Percentiles rank a stretch among this genome's conserved stretches.
Conservation (phyloP, 441 rosid genomes). For the Capsella rubella region DNA sequence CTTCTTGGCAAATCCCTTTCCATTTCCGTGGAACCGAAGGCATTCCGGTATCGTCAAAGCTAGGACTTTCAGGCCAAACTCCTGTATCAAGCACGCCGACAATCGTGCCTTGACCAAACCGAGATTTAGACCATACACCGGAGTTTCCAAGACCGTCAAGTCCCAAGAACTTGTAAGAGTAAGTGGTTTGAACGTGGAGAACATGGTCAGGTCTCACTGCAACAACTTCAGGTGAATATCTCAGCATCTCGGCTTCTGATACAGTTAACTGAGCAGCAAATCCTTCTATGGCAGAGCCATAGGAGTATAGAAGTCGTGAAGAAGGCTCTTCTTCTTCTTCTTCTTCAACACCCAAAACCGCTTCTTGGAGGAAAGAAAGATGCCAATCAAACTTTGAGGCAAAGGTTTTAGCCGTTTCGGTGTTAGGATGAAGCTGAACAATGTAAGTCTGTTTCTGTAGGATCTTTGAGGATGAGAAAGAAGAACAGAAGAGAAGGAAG, state of each 20-base stretch:
- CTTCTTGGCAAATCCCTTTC: conserved; percentile 72
- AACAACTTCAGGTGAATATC: conserved; percentile 65
- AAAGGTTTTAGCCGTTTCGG: conserved; percentile 45
- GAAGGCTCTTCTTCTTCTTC: conserved; percentile 49
- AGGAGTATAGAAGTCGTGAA: conserved; percentile 85
- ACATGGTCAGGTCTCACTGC: conserved; percentile 78
- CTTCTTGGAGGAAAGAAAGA: conserved; percentile 69
- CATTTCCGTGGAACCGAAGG: conserved; percentile 58
- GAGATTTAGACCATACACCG: conserved; percentile 53
- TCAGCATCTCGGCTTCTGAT: conserved; percentile 55
- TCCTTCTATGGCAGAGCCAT: conserved; percentile 84
- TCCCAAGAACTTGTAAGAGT: conserved; percentile 76
- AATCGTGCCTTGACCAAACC: conserved; percentile 59
- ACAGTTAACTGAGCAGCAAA: conserved; percentile 79
- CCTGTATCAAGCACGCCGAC: conserved; percentile 76
- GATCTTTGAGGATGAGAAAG: conserved; percentile 44
- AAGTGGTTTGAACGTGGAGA: conserved; percentile 76
- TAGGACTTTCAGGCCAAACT: conserved; percentile 80
- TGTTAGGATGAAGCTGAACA: conserved; percentile 86
- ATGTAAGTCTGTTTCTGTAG: conserved; percentile 67
- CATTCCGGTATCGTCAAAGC: conserved; percentile 66
- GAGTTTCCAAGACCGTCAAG: conserved; percentile 52
- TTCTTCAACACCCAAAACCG: conserved; percentile 40
- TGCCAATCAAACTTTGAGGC: conserved; percentile 76
- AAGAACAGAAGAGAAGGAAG: conserved; percentile 45